These are phyloP conservation scores for Leishmania aethiopica DNA, from an alignment of 208 protist species.

Conservation along the genomic window DNA sequence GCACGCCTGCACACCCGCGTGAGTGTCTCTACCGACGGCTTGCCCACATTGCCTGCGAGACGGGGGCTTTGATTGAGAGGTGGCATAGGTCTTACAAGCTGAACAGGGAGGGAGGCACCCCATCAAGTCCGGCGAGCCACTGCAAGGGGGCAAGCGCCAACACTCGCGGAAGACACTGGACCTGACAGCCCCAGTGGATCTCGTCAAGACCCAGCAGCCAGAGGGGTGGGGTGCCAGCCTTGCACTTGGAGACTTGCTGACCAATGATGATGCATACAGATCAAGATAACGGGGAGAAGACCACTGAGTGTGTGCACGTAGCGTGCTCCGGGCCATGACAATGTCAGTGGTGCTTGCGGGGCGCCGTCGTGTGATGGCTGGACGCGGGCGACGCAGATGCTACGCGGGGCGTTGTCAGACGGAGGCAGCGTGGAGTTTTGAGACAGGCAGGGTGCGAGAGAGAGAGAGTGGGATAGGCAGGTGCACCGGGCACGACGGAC, in stretches of 20 bases:
- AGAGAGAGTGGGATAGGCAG: not conserved
- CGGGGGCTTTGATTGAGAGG: constrained; percentile 15
- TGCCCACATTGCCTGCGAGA: too few species aligned
- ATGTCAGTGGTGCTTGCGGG: not conserved
- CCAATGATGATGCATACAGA: constrained; percentile 34
- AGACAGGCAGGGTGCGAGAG: not conserved
- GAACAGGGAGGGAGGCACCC: constrained; percentile 32
- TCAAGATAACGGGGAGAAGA: constrained; percentile 1
- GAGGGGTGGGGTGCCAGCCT: constrained; percentile 33
- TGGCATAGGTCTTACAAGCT: constrained; percentile 57
- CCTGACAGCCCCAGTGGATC: constrained; percentile 65
- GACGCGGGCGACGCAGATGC: not conserved
- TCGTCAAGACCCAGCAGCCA: constrained; percentile 69
- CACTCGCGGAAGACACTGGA: constrained; percentile 71
- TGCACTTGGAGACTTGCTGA: constrained; percentile 51
- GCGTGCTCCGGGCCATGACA: not conserved
- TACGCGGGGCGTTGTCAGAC: not conserved
- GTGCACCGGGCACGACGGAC: not conserved
- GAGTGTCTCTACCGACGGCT: too few species aligned
- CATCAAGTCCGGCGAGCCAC: constrained; percentile 59
- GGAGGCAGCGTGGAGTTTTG: not conserved
- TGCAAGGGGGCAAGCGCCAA: constrained; percentile 75
- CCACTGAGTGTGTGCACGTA: not conserved
- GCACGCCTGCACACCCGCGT: too few species aligned
- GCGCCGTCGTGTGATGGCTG: not conserved